phyloP scores from a whole-genome alignment of 257 asterid species.

The Catharanthus roseus region DNA sequence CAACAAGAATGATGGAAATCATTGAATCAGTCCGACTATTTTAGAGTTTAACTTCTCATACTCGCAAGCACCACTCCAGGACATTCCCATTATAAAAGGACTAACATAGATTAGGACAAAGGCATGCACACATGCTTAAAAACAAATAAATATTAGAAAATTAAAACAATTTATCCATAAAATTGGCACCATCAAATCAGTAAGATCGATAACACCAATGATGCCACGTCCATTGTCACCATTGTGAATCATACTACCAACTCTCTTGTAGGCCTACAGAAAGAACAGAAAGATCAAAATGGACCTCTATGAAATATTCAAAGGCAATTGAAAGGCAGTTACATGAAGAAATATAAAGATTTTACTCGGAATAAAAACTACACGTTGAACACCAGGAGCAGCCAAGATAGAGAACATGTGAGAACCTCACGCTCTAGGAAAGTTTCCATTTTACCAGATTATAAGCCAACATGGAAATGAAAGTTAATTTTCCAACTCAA shows the following conservation, averaged over 20 bases:
- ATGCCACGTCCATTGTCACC: slow-evolving; percentile 77
- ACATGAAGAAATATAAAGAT: not conserved
- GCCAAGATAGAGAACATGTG: not conserved
- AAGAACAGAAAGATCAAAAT: slow-evolving; percentile 3
- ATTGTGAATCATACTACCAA: slow-evolving; percentile 78
- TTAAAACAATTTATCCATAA: not conserved
- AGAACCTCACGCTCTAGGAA: not conserved
- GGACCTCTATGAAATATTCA: not conserved
- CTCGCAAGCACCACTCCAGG: not conserved
- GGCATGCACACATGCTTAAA: not conserved
- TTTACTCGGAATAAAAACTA: not conserved
- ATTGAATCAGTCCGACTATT: not conserved
- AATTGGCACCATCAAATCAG: slow-evolving; percentile 50
- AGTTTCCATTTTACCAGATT: not conserved
- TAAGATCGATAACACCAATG: slow-evolving; percentile 77
- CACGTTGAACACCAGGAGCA: not conserved
- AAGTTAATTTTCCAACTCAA: not conserved
- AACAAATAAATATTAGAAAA: not conserved
- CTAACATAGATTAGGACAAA: not conserved
- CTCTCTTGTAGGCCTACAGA: slow-evolving; percentile 71
- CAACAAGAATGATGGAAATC: slow-evolving; percentile 14
- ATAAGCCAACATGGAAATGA: not conserved
- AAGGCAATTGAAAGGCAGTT: not conserved
- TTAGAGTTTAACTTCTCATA: not conserved
- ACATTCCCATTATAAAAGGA: not conserved